A percentile compares a stretch with the other conserved stretches of the same genome.
These are phyloP conservation scores for Piper longum DNA, from an alignment of 164 flowering plant genomes.

Conservation along the genomic window DNA sequence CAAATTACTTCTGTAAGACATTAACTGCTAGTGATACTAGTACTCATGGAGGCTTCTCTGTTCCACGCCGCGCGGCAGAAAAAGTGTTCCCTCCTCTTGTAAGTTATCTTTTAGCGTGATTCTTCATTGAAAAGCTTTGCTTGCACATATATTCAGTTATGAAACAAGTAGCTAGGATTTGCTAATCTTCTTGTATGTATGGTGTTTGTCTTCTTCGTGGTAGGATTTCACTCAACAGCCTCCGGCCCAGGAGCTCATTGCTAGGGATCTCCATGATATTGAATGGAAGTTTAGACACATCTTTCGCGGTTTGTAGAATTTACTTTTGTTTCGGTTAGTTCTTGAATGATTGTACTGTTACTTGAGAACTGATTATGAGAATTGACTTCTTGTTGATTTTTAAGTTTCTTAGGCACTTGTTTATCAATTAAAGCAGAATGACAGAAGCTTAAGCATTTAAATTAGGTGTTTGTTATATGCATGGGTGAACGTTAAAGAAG, in stretches of 20 bases:
- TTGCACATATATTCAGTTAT: too few relatives aligned
- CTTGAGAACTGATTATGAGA: not conserved
- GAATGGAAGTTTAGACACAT: constrained; percentile 94
- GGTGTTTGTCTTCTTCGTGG: constrained; percentile 1
- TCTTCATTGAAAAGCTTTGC: not conserved
- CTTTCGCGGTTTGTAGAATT: constrained; percentile 43
- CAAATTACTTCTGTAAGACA: constrained; percentile 84
- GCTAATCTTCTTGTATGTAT: not conserved
- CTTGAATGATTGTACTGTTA: not conserved
- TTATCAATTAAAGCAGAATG: too few relatives aligned
- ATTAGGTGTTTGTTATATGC: too few relatives aligned
- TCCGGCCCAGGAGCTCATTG: constrained; percentile 80
- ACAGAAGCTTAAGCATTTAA: too few relatives aligned
- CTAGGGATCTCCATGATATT: constrained; percentile 80
- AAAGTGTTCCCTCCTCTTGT: constrained; percentile 91
- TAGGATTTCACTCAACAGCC: constrained; percentile 91
- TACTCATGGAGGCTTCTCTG: constrained; percentile 92
- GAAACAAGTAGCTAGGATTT: too few relatives aligned
- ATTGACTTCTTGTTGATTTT: not conserved
- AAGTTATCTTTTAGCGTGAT: constrained; percentile 6
- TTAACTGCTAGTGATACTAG: constrained; percentile 86
- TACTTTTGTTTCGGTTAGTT: not conserved
- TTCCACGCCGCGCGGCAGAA: constrained; percentile 95
- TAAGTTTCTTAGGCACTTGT: too few relatives aligned
- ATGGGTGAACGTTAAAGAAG: too few relatives aligned